Evolutionary conservation across 2,329 filamentous ascomycete species (phyloP).

Genomic region (Penicillium vulpinum): DNA sequence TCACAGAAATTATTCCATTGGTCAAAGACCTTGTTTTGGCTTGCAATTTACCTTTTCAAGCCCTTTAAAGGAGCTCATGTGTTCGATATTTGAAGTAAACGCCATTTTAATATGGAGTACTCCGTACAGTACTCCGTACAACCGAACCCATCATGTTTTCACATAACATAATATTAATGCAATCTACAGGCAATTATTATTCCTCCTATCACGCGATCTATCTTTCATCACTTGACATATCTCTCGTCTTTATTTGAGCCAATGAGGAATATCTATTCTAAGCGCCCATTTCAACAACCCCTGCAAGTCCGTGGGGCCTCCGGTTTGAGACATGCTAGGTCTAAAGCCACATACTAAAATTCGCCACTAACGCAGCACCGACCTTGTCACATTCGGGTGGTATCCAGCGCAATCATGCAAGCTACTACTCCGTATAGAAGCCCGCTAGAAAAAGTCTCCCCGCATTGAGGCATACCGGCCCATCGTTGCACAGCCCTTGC

Average conservation of each 20-base stretch:
- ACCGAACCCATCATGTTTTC: no score
- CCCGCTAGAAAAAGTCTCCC: not conserved
- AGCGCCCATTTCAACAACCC: not conserved
- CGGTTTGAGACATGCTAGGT: not conserved
- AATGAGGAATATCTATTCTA: not conserved
- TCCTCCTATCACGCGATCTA: not conserved
- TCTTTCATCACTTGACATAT: not conserved
- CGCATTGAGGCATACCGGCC: not conserved
- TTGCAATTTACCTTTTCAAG: no score
- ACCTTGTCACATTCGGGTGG: not conserved
- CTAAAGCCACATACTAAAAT: not conserved
- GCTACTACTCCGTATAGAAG: not conserved
- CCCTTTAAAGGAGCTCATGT: not conserved
- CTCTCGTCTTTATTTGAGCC: not conserved
- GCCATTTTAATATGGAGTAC: no score
- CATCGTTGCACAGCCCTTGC: not conserved
- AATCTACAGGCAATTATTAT: not conserved
- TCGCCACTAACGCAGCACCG: not conserved
- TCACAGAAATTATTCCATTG: not conserved
- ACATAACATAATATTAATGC: not conserved
- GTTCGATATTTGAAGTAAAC: no score
- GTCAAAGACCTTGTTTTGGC: no score
- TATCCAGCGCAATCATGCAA: not conserved
- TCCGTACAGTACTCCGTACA: not conserved
- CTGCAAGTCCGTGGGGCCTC: slow-evolving; percentile 1